A percentile compares a stretch with the other conserved stretches of the same genome.
phyloP scores from a whole-genome alignment of 2,329 filamentous ascomycete genomes.

The Lachnellula arida region DNA sequence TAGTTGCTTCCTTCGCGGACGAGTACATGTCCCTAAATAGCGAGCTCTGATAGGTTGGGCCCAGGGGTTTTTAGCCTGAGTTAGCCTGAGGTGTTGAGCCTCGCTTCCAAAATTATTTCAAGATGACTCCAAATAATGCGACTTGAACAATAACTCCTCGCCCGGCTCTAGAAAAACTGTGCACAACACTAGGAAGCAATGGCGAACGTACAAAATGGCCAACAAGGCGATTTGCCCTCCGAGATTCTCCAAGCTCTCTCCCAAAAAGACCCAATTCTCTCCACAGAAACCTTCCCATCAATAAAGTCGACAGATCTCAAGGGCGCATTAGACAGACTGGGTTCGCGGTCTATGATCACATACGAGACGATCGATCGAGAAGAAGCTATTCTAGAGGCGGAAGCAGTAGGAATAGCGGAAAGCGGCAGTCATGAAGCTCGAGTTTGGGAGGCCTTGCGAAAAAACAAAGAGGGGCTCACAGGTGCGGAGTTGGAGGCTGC shows the following conservation, averaged over 20 bases:
- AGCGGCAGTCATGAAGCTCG: constrained; percentile 80
- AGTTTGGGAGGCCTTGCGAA: constrained; percentile 69
- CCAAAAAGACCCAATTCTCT: constrained; percentile 60
- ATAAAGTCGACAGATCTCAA: constrained; percentile 68
- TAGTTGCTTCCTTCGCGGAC: too few relatives aligned
- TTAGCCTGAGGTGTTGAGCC: neutral
- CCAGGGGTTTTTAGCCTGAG: neutral
- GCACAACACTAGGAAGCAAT: constrained; percentile 31
- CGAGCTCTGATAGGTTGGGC: too few relatives aligned
- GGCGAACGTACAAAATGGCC: constrained; percentile 38
- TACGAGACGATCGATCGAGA: constrained; percentile 83
- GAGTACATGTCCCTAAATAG: too few relatives aligned
- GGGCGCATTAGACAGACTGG: constrained; percentile 80
- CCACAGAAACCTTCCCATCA: constrained; percentile 64
- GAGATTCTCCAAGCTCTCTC: constrained; percentile 63
- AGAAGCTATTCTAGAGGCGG: constrained; percentile 68
- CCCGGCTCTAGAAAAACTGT: constrained; percentile 10
- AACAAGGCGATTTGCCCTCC: constrained; percentile 52
- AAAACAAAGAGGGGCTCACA: constrained; percentile 73
- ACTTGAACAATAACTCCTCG: constrained; percentile 2
- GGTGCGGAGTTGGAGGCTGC: constrained; percentile 66
- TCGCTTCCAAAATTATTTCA: neutral
- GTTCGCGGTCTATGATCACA: constrained; percentile 77
- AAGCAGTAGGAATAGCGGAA: constrained; percentile 66
- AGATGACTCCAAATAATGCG: constrained; percentile 4